These are phyloP conservation scores for Moesziomyces sp. DNA, from an alignment of 1,284 basidiomycete genomes.

Conservation along the genomic window DNA sequence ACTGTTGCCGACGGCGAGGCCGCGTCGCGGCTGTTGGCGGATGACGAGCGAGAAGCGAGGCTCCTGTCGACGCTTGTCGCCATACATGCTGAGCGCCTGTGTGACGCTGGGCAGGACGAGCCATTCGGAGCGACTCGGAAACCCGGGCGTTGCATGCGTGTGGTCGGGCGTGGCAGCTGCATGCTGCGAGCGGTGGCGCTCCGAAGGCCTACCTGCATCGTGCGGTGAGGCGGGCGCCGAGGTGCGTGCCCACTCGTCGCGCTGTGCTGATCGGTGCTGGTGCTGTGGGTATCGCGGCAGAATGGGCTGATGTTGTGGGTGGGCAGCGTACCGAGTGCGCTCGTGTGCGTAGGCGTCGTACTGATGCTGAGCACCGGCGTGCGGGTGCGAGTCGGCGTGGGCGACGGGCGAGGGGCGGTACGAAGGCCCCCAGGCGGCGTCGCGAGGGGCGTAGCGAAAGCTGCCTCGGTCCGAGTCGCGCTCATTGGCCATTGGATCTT, in stretches of 20 bases:
- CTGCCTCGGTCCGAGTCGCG: slow-evolving; percentile 29
- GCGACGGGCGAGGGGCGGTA: neutral
- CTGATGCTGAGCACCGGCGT: slow-evolving; percentile 7
- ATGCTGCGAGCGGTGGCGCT: slow-evolving; percentile 7
- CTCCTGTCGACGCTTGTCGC: slow-evolving; percentile 14
- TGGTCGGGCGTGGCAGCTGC: slow-evolving; percentile 1
- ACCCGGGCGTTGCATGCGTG: neutral
- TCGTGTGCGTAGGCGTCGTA: slow-evolving; percentile 4
- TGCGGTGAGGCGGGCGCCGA: slow-evolving; percentile 8
- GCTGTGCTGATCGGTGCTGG: neutral
- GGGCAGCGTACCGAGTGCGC: neutral
- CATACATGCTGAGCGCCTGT: slow-evolving; percentile 29
- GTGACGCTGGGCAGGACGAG: slow-evolving; percentile 35
- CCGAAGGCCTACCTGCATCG: neutral
- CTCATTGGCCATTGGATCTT: slow-evolving; percentile 45
- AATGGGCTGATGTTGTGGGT: slow-evolving; percentile 4
- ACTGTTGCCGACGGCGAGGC: slow-evolving; percentile 45
- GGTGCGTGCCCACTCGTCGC: slow-evolving; percentile 13
- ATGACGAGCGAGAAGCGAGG: slow-evolving; percentile 48
- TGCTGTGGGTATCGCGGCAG: neutral
- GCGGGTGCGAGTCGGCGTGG: neutral
- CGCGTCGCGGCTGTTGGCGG: slow-evolving; percentile 47
- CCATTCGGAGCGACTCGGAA: slow-evolving; percentile 31
- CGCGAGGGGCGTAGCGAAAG: slow-evolving; percentile 20
- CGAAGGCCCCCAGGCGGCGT: neutral